Evolutionary conservation across 768 basidiomycete genomes (phyloP), one percentile per base, ranked within the genome.

Genomic region (Rhizopogon vulgaris): DNA sequence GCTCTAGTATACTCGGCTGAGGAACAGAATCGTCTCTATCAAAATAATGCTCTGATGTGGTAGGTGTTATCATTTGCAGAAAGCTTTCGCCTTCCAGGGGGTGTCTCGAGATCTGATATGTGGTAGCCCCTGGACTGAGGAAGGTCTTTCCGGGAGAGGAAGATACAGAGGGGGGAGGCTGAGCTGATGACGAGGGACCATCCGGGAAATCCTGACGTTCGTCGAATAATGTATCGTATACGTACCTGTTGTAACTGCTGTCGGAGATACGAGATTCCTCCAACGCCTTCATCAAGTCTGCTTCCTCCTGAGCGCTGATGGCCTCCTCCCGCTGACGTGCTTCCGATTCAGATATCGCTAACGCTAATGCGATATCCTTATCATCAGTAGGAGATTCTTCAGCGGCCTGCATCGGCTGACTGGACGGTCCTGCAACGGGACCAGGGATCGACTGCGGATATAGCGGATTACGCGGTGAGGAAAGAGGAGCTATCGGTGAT

Each of bases 221-320:
- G 34, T 42, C 39, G 18, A 30, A 24, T 15, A 51, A 1, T 18
- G 4, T 34, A 14, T 46, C 24, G 11, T 30, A 46, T 18, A 24
- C 32, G 34, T 24, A 22, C 18, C 5, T 24, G 27, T 48, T 12
- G 38, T 60, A 63, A 15, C 47, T 18, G 42, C 10, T 38, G 22
- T 63, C 51, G 45, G 55, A 40, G 15, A 68, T 38, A n/a, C 68
- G 67, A 1, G 84, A 85, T 53, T 76, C 76, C 56, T 79, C 75
- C 52, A 90, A 58, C 0, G 86, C 88, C 55, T 73, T 73, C 18
- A 78, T 79, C 12, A 90, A 69, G 39, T 88, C 83, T 28, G 82
- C 80, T 52, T 87, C 84, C 61, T 90, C 86, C 52, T 63, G 63
- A 18, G 58, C 58, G 30, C 60, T 53, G 41, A 69, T 22, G 6